Evolutionary conservation across 2,329 filamentous ascomycete species (phyloP).

Genomic region (Colletotrichum truncatum): DNA sequence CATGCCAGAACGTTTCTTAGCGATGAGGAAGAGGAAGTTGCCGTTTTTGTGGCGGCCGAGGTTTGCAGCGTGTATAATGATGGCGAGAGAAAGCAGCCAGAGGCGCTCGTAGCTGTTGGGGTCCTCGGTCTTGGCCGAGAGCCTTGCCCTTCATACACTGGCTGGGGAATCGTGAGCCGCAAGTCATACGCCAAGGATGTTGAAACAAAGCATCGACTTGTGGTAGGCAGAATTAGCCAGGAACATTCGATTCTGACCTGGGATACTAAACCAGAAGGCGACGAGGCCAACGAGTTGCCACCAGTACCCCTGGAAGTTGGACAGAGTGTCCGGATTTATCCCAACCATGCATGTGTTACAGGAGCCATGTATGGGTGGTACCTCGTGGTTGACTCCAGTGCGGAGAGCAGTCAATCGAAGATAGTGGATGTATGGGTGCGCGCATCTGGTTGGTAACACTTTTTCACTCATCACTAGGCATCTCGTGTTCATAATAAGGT

Average conservation of each 20-base stretch:
- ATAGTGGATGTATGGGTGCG: background rate
- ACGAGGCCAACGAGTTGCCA: slow-evolving; percentile 11
- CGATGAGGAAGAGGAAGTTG: slow-evolving; percentile 55
- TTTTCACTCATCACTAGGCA: background rate
- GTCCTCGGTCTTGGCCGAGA: slow-evolving; percentile 68
- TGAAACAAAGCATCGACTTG: slow-evolving; percentile 45
- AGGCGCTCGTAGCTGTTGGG: slow-evolving; percentile 67
- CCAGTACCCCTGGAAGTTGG: slow-evolving; percentile 55
- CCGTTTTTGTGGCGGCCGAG: slow-evolving; percentile 66
- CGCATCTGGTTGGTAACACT: background rate
- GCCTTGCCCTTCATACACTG: slow-evolving; percentile 66
- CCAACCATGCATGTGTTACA: slow-evolving; percentile 73
- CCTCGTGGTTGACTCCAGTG: slow-evolving; percentile 53
- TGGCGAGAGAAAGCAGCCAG: slow-evolving; percentile 42
- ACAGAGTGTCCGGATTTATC: slow-evolving; percentile 53
- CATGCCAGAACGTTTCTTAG: slow-evolving; percentile 44
- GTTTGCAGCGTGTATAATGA: slow-evolving; percentile 67
- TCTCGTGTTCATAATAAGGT: no score
- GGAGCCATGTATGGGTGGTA: slow-evolving; percentile 70
- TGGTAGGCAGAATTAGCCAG: slow-evolving; percentile 70
- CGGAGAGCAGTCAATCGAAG: rapidly evolving
- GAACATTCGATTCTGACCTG: slow-evolving; percentile 70
- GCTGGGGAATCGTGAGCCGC: slow-evolving; percentile 67
- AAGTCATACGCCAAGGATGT: slow-evolving; percentile 8
- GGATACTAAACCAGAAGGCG: slow-evolving; percentile 44